Percentiles rank a stretch among this genome's conserved stretches.
These are phyloP conservation scores for Colletotrichum sansevieriae DNA, from an alignment of 2,329 filamentous ascomycete genomes.

Conservation along the genomic window DNA sequence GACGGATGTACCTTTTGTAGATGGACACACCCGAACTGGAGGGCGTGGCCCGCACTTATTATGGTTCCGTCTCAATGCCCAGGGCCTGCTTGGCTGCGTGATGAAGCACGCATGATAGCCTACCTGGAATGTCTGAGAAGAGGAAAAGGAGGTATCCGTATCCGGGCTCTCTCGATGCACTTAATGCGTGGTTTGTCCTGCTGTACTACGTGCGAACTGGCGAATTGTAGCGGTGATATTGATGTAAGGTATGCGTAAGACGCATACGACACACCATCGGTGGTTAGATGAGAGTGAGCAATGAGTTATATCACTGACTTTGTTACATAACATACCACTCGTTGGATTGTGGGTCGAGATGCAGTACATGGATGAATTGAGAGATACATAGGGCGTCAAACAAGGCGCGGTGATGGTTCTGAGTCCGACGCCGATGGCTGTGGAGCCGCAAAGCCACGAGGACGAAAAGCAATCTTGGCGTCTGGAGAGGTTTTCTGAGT, in stretches of 20 bases:
- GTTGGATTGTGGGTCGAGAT: too few relatives aligned
- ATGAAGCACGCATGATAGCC: background rate
- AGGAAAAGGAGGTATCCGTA: slow-evolving; percentile 11
- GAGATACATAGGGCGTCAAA: too few relatives aligned
- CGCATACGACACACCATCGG: too few relatives aligned
- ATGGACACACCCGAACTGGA: background rate
- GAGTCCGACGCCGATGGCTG: background rate
- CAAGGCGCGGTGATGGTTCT: background rate
- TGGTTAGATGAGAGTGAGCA: too few relatives aligned
- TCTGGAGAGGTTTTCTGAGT: slow-evolving; percentile 2
- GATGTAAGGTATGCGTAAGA: too few relatives aligned
- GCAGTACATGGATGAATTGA: too few relatives aligned
- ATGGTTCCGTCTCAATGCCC: slow-evolving; percentile 15
- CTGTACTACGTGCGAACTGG: background rate
- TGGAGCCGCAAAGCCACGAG: background rate
- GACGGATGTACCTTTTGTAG: background rate
- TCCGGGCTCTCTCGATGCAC: background rate
- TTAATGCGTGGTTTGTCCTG: background rate
- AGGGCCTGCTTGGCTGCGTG: background rate
- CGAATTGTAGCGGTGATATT: background rate
- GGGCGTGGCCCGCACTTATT: slow-evolving; percentile 19
- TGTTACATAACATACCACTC: too few relatives aligned
- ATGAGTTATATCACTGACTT: too few relatives aligned
- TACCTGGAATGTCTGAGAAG: background rate
- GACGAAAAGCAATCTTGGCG: slow-evolving; percentile 6